A percentile compares a stretch with the other conserved stretches of the same genome.
Conservation (phyloP, 306 rosid genomes). For the Psophocarpus tetragonolobus region DNA sequence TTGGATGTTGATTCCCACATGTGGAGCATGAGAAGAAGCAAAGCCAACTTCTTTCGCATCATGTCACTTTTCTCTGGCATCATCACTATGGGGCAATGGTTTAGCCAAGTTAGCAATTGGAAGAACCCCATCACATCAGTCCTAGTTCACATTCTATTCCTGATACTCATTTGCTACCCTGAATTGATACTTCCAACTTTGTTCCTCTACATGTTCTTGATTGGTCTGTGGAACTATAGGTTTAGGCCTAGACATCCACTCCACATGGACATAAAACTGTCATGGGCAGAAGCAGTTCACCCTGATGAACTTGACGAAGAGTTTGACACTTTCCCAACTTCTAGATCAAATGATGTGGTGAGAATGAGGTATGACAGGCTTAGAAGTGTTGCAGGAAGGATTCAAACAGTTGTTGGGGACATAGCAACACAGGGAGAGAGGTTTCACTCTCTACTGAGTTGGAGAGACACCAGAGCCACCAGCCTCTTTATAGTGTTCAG, state of each 20-base stretch:
- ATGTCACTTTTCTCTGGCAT: conserved; percentile 77
- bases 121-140: conserved; percentile 76
- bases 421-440: conserved; percentile 98
- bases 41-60: conserved; percentile 87
- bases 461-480: conserved; percentile 96
- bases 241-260: conserved; percentile 70
- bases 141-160: conserved; percentile 74
- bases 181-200: conserved; percentile 88
- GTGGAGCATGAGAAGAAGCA: conserved; percentile 99
- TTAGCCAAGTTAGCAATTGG: conserved; percentile 81
- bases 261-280: conserved; percentile 86
- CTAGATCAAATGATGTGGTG: conserved; percentile 61
- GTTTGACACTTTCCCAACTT: conserved; percentile 90
- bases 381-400: conserved; percentile 89
- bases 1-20: conserved; percentile 86
- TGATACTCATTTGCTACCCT: conserved; percentile 80
- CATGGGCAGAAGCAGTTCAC: conserved; percentile 84
- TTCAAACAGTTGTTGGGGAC: conserved; percentile 91
- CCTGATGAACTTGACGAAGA: conserved; percentile 96
- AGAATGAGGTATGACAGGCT: conserved; percentile 90
- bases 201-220: conserved; percentile 92
- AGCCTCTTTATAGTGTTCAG: conserved; percentile 72
- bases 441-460: conserved; percentile 73
- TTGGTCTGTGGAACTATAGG: conserved; percentile 93
- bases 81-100: conserved; percentile 69